phyloP scores from a whole-genome alignment of 306 rosid genomes.

The Coriaria nepalensis region DNA sequence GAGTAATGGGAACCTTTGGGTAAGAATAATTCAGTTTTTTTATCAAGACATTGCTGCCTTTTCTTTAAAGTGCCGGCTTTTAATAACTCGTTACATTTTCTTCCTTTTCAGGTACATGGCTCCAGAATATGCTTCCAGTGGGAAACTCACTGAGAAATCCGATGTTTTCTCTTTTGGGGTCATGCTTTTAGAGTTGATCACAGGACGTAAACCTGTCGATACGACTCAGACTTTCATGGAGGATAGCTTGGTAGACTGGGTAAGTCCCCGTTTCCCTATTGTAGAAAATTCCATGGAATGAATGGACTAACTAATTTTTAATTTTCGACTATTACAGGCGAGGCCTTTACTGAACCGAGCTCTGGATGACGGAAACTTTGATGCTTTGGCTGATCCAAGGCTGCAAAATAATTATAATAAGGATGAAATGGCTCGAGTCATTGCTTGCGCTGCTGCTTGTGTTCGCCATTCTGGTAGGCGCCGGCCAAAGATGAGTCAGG shows the following conservation, averaged over 20 bases:
- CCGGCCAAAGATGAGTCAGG: slow-evolving; percentile 92
- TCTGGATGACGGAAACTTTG: slow-evolving; percentile 54
- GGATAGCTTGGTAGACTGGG: slow-evolving; percentile 97
- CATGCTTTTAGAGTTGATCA: slow-evolving; percentile 86
- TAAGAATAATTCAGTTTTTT: slow-evolving; percentile 18
- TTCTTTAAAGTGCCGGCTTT: no score
- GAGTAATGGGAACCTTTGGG: slow-evolving; percentile 99
- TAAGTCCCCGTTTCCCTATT: slow-evolving; percentile 35
- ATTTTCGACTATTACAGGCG: slow-evolving; percentile 42
- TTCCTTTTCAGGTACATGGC: slow-evolving; percentile 59
- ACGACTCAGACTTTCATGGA: slow-evolving; percentile 49
- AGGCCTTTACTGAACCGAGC: slow-evolving; percentile 78
- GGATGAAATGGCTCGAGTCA: slow-evolving; percentile 68
- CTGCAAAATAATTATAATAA: slow-evolving; percentile 45
- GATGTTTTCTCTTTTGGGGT: slow-evolving; percentile 93
- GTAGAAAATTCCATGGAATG: no score
- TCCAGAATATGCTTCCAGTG: slow-evolving; percentile 95
- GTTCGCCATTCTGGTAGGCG: slow-evolving; percentile 92
- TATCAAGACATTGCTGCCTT: no score
- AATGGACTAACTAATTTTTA: slow-evolving; percentile 2
- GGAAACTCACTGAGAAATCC: slow-evolving; percentile 89
- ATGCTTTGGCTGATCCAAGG: slow-evolving; percentile 58
- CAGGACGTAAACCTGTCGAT: slow-evolving; percentile 82
- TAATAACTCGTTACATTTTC: no score
- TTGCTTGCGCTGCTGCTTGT: slow-evolving; percentile 91